Percentiles rank a stretch among this genome's conserved stretches.
These are phyloP conservation scores for Cytospora piceae DNA, from an alignment of 2,329 filamentous ascomycete species.

Conservation along the genomic window DNA sequence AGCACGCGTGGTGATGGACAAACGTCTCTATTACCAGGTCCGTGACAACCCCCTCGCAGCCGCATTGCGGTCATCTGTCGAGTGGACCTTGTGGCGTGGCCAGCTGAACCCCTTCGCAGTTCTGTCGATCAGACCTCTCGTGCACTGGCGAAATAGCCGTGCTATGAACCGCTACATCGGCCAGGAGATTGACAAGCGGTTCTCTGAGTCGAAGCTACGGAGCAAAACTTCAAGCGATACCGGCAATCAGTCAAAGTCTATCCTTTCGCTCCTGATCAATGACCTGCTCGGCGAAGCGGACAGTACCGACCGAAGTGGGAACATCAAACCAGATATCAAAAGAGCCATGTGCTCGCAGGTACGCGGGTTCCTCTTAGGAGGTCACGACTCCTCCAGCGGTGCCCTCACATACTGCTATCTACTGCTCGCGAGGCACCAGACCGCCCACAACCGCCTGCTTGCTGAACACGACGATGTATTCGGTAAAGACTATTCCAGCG, in stretches of 20 bases:
- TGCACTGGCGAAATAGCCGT: constrained; percentile 33
- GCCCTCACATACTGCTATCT: constrained; percentile 54
- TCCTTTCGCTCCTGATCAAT: constrained; percentile 33
- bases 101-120: constrained; percentile 32
- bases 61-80: constrained; percentile 31
- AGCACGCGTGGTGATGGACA: constrained; percentile 32
- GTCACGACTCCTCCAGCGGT: constrained; percentile 67
- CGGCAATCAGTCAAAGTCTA: constrained; percentile 28
- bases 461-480: constrained; percentile 34
- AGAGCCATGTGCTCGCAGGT: constrained; percentile 31
- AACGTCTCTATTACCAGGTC: constrained; percentile 34
- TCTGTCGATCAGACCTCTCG: constrained; percentile 31
- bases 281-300: constrained; percentile 30
- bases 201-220: constrained; percentile 28
- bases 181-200: constrained; percentile 33
- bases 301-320: constrained; percentile 9
- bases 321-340: constrained; percentile 29
- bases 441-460: constrained; percentile 27
- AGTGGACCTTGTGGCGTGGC: constrained; percentile 33
- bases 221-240: constrained; percentile 7
- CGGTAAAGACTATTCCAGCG: constrained; percentile 16
- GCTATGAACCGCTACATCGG: constrained; percentile 33
- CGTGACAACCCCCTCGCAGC: constrained; percentile 32
- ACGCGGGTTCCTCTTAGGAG: constrained; percentile 53
- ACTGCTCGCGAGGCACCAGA: constrained; percentile 40